These are phyloP conservation scores for Crotalaria pallida DNA, from an alignment of 306 rosid genomes.

Conservation along the genomic window DNA sequence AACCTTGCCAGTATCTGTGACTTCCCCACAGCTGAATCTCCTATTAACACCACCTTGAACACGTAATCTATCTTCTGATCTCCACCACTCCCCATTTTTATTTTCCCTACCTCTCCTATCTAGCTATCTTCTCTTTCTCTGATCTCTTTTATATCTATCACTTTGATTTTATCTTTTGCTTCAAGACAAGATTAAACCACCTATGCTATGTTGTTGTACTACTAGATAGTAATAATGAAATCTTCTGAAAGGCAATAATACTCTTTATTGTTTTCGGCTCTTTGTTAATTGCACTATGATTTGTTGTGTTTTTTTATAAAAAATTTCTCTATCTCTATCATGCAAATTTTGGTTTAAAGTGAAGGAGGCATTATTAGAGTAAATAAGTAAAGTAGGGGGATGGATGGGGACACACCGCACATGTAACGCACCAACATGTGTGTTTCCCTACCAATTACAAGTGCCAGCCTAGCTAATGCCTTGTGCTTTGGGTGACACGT, in stretches of 20 bases:
- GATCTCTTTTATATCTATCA: background rate
- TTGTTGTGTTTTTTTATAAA: background rate
- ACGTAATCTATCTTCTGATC: constrained; percentile 97
- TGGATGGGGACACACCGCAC: background rate
- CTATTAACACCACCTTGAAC: constrained; percentile 93
- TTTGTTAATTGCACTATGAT: background rate
- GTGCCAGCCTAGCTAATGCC: background rate
- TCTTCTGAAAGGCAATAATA: background rate
- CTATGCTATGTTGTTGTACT: too few species aligned
- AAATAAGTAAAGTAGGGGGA: too few species aligned
- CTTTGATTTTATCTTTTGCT: constrained; percentile 3
- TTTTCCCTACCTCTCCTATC: background rate
- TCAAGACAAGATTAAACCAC: constrained; percentile 10
- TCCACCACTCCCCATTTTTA: constrained; percentile 67
- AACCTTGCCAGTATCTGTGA: constrained; percentile 93
- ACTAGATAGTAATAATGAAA: background rate
- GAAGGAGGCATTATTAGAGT: background rate
- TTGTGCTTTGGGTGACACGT: background rate
- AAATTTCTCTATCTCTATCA: background rate
- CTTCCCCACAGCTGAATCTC: constrained; percentile 97
- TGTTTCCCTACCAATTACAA: background rate
- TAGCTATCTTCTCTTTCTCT: background rate
- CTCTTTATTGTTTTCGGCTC: background rate
- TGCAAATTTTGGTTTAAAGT: background rate
- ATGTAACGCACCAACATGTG: background rate